Evolutionary conservation across 805 yeast species (phyloP).

Genomic region (Lachancea meyersii): DNA sequence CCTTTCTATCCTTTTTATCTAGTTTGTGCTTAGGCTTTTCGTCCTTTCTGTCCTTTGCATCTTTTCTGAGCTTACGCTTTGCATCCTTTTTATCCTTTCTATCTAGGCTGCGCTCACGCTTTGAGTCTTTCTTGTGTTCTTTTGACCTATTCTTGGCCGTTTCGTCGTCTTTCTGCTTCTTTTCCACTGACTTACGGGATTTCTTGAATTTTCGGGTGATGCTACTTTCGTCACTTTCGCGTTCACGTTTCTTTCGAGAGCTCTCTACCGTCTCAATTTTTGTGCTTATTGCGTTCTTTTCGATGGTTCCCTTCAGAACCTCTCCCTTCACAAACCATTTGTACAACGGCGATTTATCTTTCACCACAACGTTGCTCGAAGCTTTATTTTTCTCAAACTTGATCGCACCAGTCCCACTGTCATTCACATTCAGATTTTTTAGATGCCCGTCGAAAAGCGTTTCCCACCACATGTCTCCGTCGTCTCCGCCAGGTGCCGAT

Average conservation of each 20-base stretch:
- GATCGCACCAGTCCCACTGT: conserved; percentile 34
- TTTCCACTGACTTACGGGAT: conserved; percentile 13
- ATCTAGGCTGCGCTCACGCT: too few species aligned
- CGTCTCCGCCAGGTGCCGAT: conserved; percentile 54
- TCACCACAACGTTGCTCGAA: conserved; percentile 42
- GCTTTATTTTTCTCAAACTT: conserved; percentile 49
- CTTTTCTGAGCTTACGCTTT: background rate
- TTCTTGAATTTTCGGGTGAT: background rate
- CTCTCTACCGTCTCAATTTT: conserved; percentile 6
- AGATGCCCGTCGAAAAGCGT: conserved; percentile 88
- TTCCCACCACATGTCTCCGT: conserved; percentile 96
- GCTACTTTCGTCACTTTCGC: conserved; percentile 2
- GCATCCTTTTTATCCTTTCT: background rate
- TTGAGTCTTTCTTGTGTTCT: conserved; percentile 17
- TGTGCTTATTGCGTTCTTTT: conserved; percentile 28
- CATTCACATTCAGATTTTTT: conserved; percentile 59
- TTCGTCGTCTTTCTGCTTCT: conserved; percentile 11
- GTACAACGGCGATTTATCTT: conserved; percentile 66
- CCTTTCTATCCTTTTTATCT: background rate
- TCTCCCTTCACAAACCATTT: conserved; percentile 84
- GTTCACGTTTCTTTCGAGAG: conserved; percentile 4
- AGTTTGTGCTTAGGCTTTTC: background rate
- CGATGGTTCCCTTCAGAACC: conserved; percentile 72
- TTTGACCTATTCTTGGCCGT: too few species aligned
- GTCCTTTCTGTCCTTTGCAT: background rate